Conservation (phyloP, 495 filamentous ascomycete genomes). For the Daldinia grandis region DNA sequence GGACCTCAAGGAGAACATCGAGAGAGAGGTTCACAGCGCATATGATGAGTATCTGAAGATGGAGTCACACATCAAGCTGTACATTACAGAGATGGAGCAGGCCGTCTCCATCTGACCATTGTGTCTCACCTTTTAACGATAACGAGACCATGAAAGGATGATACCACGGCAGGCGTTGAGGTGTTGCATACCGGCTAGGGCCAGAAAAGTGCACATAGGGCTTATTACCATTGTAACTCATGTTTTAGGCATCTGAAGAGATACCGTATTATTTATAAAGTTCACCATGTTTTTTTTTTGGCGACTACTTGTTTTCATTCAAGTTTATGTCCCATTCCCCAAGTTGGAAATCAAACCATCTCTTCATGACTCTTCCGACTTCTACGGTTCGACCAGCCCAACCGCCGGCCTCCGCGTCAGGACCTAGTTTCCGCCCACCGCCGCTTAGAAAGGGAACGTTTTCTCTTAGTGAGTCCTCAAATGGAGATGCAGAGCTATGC, state of each 20-base stretch:
- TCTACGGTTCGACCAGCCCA: conserved; percentile 76
- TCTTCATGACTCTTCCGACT: conserved; percentile 66
- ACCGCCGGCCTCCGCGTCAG: conserved; percentile 61
- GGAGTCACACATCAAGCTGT: conserved; percentile 95
- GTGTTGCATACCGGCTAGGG: conserved; percentile 7
- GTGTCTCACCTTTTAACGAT: conserved; percentile 15
- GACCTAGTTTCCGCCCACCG: conserved; percentile 54
- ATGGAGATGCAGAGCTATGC: conserved; percentile 2
- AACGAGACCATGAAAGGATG: conserved; percentile 40
- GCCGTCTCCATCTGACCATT: conserved; percentile 62
- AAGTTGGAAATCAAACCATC: conserved; percentile 75
- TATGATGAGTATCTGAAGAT: conserved; percentile 95
- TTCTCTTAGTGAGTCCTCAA: conserved; percentile 59
- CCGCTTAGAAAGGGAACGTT: conserved; percentile 71
- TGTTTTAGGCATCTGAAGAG: conserved; percentile 12
- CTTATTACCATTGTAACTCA: conserved; percentile 8
- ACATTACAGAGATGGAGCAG: conserved; percentile 99
- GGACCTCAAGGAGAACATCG: conserved; percentile 95
- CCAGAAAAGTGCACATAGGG: conserved; percentile 9
- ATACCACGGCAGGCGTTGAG: conserved; percentile 48
- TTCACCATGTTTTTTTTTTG: neutral
- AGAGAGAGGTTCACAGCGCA: conserved; percentile 85
- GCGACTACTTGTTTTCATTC: conserved; percentile 13
- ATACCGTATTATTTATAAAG: conserved; percentile 3
- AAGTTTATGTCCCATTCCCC: conserved; percentile 43